A percentile compares a stretch with the other conserved stretches of the same genome.
phyloP scores from a whole-genome alignment of 495 filamentous ascomycete genomes.

The Trichoderma gamsii region DNA sequence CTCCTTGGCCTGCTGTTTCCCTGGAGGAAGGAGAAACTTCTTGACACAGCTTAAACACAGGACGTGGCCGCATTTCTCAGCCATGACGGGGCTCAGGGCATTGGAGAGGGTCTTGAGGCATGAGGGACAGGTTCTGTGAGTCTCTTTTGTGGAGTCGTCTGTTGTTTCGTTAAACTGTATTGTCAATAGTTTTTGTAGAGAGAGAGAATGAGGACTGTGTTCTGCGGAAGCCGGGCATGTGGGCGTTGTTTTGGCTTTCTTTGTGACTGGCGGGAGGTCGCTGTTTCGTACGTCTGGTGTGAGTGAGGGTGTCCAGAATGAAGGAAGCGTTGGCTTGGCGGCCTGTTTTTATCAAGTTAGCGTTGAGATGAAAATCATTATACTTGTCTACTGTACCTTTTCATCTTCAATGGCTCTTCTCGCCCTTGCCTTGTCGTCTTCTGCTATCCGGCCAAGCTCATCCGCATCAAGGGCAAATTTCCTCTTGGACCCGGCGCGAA shows the following conservation, averaged over 20 bases:
- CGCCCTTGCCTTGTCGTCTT: conserved; percentile 63
- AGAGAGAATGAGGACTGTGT: conserved; percentile 66
- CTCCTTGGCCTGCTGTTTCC: conserved; percentile 54
- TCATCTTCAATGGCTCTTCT: conserved; percentile 64
- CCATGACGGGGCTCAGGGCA: conserved; percentile 74
- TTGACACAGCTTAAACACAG: conserved; percentile 82
- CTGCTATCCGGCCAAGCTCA: conserved; percentile 64
- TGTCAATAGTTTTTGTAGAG: conserved; percentile 72
- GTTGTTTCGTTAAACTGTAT: conserved; percentile 77
- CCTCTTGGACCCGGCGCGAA: conserved; percentile 52
- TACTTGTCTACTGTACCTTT: conserved; percentile 46
- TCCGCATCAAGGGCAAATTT: conserved; percentile 82
- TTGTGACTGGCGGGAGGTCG: conserved; percentile 47
- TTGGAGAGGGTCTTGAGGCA: conserved; percentile 85
- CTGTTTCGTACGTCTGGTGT: conserved; percentile 57
- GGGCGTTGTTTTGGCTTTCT: conserved; percentile 62
- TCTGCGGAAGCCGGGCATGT: conserved; percentile 73
- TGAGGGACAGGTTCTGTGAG: conserved; percentile 69
- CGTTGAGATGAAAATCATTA: background rate
- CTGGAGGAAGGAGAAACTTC: conserved; percentile 70
- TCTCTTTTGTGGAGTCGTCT: conserved; percentile 45
- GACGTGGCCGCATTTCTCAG: conserved; percentile 91
- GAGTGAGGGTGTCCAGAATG: conserved; percentile 90
- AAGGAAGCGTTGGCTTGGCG: conserved; percentile 68
- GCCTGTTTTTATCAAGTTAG: conserved; percentile 30